Evolutionary conservation across 164 flowering plant genomes (phyloP).

Genomic region (Umbilicus rupestris): DNA sequence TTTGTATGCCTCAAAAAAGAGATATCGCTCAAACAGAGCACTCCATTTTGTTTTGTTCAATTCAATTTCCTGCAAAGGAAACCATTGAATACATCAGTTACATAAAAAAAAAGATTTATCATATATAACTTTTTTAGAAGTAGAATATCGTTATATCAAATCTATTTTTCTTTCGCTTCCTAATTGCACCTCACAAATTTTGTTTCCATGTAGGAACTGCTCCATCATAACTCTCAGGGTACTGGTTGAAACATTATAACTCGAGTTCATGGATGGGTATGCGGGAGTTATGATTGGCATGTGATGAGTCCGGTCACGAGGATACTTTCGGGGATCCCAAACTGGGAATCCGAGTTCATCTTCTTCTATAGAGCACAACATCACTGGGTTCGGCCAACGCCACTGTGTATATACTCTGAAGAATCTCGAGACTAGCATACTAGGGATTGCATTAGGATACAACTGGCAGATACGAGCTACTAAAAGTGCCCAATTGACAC

Average conservation of each 20-base stretch:
- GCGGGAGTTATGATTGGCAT: slow-evolving; percentile 99
- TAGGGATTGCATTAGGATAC: slow-evolving; percentile 91
- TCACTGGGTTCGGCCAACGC: slow-evolving; percentile 99
- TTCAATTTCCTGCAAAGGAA: slow-evolving; percentile 63
- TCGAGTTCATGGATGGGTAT: slow-evolving; percentile 98
- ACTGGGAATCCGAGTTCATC: slow-evolving; percentile 81
- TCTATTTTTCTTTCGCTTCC: neutral
- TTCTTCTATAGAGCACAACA: slow-evolving; percentile 81
- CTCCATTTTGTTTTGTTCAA: slow-evolving; percentile 66
- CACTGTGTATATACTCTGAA: slow-evolving; percentile 93
- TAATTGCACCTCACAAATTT: slow-evolving; percentile 63
- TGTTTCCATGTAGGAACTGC: slow-evolving; percentile 71
- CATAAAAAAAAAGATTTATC: neutral
- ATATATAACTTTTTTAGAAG: neutral
- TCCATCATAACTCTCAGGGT: slow-evolving; percentile 95
- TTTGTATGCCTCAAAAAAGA: slow-evolving; percentile 79
- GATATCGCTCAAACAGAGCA: slow-evolving; percentile 74
- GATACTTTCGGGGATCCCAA: slow-evolving; percentile 94
- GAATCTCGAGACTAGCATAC: slow-evolving; percentile 87
- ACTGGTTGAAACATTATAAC: slow-evolving; percentile 90
- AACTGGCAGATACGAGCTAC: slow-evolving; percentile 96
- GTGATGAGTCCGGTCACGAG: slow-evolving; percentile 67
- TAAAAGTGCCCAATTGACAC: slow-evolving; percentile 96
- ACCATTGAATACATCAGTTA: neutral
- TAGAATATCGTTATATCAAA: neutral